Evolutionary conservation across 169 alveolate species (phyloP).

Genomic region (Plasmodium relictum): DNA sequence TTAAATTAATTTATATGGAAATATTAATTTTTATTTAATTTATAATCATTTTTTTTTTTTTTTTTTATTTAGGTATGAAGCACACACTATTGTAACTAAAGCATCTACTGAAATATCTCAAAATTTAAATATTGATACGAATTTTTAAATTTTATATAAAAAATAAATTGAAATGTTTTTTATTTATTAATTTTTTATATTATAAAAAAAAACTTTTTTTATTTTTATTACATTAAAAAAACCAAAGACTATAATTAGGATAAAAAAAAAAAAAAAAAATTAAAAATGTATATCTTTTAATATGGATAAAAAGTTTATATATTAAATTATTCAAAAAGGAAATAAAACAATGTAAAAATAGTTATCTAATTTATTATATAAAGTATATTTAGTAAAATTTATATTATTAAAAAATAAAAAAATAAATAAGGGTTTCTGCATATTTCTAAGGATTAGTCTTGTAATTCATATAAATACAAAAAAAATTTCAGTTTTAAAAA

Average conservation of each 20-base stretch:
- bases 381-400: no score
- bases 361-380: no score
- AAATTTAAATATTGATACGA: slow-evolving; percentile 77
- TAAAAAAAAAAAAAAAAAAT: no score
- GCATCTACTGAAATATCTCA: slow-evolving; percentile 89
- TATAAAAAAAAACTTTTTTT: background rate
- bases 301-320: background rate
- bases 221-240: background rate
- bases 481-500: no score
- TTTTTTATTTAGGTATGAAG: slow-evolving; percentile 87
- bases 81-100: slow-evolving; percentile 90
- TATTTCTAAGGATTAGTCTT: no score
- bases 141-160: slow-evolving; percentile 23
- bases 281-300: background rate
- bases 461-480: no score
- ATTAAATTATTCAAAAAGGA: no score
- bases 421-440: no score
- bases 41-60: background rate
- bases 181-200: slow-evolving; percentile 3
- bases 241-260: background rate
- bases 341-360: no score
- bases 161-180: slow-evolving; percentile 9
- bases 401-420: no score
- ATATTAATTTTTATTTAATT: background rate
- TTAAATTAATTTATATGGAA: background rate